Evolutionary conservation across 1,284 basidiomycete genomes (phyloP), one percentile per base, ranked within the genome.

Genomic region (Tylopilus sp.): DNA sequence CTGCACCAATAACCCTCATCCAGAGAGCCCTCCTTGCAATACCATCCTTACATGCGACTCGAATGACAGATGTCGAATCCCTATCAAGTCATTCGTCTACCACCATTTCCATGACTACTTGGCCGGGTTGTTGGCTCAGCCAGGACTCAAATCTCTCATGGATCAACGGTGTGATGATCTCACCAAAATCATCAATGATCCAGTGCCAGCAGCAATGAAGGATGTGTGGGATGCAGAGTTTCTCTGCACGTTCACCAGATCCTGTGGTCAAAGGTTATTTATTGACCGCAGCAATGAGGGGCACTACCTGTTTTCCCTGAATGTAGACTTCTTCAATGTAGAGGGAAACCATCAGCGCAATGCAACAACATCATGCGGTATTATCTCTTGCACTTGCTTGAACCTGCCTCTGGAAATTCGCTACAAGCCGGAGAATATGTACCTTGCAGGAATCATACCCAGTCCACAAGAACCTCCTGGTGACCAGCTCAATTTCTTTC

Each of bases 341-440:
- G 28, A 43, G 19, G 29, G 20, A 43, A 43, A 43, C 20, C 14
- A 7, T 4, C 42, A 43, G 20, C 2, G 5, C 8, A 43, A 31
- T 13, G 19, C 26, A 20, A 28, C 7, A 8, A 43, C 17, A 2
- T 43, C 26, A 11, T 43, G 41, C 7, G n/a, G n/a, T 7, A 29
- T 43, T 7, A 29, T 43, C 9, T 43, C 26, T 7, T 43, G 41
- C 7, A 3, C 41, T 13, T 43, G 41, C 41, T 9, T 43, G 4
- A 43, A 43, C 13, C 36, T 37, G 7, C 20, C 36, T 10, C 5
- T 22, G 2, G 4, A 37, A 20, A 39, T 70, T 0, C 47, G 58
- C 0, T 68, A 71, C 47, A 60, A 61, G 1, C 59, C 58, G 0
- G 63, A 74, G 43, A 69, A 73, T 43, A 61, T 73, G n/a, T n/a